These are phyloP conservation scores for Nematocida ausubeli DNA, from an alignment of 371 early-diverging fungal genomes.

Conservation along the genomic window DNA sequence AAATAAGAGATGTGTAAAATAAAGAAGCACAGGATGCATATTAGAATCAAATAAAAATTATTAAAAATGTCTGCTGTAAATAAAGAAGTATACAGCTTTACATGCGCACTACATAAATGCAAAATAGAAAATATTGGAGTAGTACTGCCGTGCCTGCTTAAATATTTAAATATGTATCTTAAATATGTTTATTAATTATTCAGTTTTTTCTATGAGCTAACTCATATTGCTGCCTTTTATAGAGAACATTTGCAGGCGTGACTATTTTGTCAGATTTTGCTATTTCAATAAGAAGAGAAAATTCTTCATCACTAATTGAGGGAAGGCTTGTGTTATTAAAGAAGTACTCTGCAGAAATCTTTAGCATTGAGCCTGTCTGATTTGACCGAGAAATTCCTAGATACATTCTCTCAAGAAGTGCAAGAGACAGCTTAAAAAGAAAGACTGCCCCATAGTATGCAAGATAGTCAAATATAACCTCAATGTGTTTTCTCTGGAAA, in stretches of 20 bases:
- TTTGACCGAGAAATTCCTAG: slow-evolving; percentile 27
- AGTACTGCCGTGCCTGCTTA: no score
- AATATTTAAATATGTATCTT: no score
- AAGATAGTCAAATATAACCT: slow-evolving; percentile 45
- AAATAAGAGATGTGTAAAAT: no score
- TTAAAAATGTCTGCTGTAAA: no score
- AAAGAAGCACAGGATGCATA: no score
- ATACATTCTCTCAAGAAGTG: slow-evolving; percentile 53
- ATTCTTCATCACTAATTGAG: slow-evolving; percentile 11
- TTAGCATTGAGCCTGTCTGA: slow-evolving; percentile 37
- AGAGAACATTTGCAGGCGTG: slow-evolving; percentile 16
- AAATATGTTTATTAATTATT: no score
- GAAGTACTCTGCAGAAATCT: slow-evolving; percentile 36
- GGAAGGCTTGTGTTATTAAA: slow-evolving; percentile 23
- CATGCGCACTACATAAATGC: no score
- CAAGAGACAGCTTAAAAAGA: slow-evolving; percentile 29
- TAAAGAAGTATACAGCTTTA: no score
- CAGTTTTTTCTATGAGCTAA: slow-evolving; percentile 8
- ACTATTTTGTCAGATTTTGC: slow-evolving; percentile 6
- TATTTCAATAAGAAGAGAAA: slow-evolving; percentile 5
- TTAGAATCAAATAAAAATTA: no score
- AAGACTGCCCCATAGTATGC: slow-evolving; percentile 25
- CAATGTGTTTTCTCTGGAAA: slow-evolving; percentile 24
- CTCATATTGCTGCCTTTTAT: slow-evolving; percentile 46
- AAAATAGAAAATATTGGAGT: no score